phyloP scores from a whole-genome alignment of 2,329 filamentous ascomycete species.

The Zopfia rhizophila region DNA sequence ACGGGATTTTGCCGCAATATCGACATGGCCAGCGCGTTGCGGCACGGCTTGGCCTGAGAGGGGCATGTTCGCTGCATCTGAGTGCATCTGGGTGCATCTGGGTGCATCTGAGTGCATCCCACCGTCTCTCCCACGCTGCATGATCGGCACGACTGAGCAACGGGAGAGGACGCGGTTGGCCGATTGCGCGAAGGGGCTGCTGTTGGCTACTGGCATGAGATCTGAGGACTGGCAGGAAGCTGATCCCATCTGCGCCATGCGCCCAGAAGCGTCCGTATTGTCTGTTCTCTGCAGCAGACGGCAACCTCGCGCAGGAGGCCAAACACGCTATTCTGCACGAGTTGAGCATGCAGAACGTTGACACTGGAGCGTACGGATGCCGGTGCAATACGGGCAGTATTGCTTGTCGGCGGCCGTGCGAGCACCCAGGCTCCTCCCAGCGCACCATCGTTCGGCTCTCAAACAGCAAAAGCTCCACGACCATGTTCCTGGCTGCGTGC shows the following conservation, averaged over 20 bases:
- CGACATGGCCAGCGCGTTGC: too few relatives aligned
- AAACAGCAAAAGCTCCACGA: slow-evolving; percentile 50
- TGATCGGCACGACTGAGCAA: slow-evolving; percentile 48
- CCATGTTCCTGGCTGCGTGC: slow-evolving; percentile 46
- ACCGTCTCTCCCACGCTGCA: slow-evolving; percentile 42
- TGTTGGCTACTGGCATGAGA: slow-evolving; percentile 28
- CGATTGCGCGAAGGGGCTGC: slow-evolving; percentile 22
- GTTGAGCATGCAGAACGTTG: slow-evolving; percentile 27
- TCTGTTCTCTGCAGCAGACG: slow-evolving; percentile 16
- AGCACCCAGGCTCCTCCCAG: slow-evolving; percentile 27
- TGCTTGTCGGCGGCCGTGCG: slow-evolving; percentile 34
- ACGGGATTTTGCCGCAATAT: slow-evolving; percentile 46
- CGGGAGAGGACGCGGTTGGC: slow-evolving; percentile 42
- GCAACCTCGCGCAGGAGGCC: slow-evolving; percentile 33
- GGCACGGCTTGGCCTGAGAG: slow-evolving; percentile 27
- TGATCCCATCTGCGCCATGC: slow-evolving; percentile 24
- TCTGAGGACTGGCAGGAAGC: slow-evolving; percentile 18
- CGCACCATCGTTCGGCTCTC: slow-evolving; percentile 39
- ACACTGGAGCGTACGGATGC: slow-evolving; percentile 27
- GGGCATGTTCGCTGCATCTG: slow-evolving; percentile 44
- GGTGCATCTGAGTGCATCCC: too few relatives aligned
- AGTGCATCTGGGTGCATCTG: too few relatives aligned
- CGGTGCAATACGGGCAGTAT: slow-evolving; percentile 41
- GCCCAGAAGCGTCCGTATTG: slow-evolving; percentile 28
- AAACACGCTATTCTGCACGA: slow-evolving; percentile 39